Evolutionary conservation across 352 stramenopile genomes (phyloP).

Genomic region (Aphanomyces invadans): DNA sequence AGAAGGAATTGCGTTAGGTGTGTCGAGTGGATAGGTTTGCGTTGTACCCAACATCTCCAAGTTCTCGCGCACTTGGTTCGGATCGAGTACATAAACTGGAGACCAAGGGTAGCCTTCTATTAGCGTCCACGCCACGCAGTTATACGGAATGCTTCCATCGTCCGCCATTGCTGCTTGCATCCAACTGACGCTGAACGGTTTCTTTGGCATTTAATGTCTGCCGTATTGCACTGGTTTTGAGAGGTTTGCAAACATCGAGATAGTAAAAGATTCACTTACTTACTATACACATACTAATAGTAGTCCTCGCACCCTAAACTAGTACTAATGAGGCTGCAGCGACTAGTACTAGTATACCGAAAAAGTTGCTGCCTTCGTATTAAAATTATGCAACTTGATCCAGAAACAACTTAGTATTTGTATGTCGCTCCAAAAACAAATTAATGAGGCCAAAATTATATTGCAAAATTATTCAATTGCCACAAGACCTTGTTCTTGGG

Average conservation of each 20-base stretch:
- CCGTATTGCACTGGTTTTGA: background rate
- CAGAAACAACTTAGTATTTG: no score
- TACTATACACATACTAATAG: no score
- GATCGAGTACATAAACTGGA: constrained; percentile 15
- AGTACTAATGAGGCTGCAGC: no score
- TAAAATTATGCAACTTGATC: no score
- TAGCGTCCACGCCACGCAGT: constrained; percentile 11
- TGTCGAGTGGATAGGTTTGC: background rate
- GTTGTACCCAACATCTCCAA: constrained; percentile 9
- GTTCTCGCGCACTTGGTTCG: constrained; percentile 6
- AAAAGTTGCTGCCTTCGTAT: no score
- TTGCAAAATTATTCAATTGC: no score
- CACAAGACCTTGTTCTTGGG: no score
- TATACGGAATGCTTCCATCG: background rate
- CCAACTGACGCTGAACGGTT: background rate
- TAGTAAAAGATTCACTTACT: no score
- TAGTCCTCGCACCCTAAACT: no score
- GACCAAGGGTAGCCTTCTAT: constrained; percentile 12
- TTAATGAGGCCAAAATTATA: no score
- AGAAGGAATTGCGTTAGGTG: background rate
- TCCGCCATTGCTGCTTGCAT: background rate
- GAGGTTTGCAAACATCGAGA: background rate
- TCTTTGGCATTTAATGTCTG: constrained; percentile 10
- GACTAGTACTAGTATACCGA: no score
- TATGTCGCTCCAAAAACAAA: no score